These are phyloP conservation scores for Leptographium radiaticola DNA, from an alignment of 2,329 filamentous ascomycete genomes.

Conservation along the genomic window DNA sequence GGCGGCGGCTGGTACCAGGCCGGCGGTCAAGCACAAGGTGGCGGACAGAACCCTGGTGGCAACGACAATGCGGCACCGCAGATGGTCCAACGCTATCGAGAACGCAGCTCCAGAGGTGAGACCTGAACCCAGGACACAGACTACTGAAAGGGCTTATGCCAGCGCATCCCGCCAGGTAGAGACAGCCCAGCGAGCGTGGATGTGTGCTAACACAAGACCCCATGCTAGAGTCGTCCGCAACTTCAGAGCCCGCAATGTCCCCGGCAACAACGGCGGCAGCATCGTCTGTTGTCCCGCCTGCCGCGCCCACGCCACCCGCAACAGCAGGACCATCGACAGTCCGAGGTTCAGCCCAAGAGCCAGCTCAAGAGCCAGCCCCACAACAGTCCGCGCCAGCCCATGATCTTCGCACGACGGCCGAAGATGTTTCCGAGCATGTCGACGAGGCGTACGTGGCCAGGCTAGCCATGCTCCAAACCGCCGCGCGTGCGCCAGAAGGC, in stretches of 20 bases:
- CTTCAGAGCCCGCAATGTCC: not conserved
- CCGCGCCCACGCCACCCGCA: not conserved
- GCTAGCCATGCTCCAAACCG: not conserved
- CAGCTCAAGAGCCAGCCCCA: too few species aligned
- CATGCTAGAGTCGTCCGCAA: not conserved
- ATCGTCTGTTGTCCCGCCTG: not conserved
- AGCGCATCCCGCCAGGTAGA: slow-evolving; percentile 7
- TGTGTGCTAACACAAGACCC: not conserved
- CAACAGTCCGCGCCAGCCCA: too few species aligned
- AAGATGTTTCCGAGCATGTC: not conserved
- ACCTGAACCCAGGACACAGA: too few species aligned
- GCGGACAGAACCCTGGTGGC: too few species aligned
- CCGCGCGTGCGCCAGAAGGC: not conserved
- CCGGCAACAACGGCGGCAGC: not conserved
- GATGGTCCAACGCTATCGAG: too few species aligned
- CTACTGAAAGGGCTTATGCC: slow-evolving; percentile 4
- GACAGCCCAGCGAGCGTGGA: not conserved
- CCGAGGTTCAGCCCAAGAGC: too few species aligned
- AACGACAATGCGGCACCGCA: too few species aligned
- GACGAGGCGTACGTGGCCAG: not conserved
- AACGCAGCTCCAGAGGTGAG: too few species aligned
- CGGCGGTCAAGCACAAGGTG: too few species aligned
- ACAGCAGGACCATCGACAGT: too few species aligned
- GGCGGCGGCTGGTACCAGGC: too few species aligned
- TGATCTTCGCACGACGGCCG: not conserved